Conservation (phyloP, 495 filamentous ascomycete species). For the Neurospora pannonica region DNA sequence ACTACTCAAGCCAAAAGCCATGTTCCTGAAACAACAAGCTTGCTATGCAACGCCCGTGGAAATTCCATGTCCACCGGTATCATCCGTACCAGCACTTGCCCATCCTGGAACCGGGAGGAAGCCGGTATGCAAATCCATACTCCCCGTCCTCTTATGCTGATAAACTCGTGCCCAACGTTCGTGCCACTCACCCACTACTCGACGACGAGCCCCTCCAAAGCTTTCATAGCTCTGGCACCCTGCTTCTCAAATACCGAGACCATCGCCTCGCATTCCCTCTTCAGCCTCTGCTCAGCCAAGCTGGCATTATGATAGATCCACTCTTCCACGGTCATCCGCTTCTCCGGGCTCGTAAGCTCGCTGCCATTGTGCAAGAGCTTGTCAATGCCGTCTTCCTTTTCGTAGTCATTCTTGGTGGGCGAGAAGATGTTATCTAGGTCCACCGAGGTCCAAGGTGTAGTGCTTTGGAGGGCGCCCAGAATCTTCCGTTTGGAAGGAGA, state of each 20-base stretch:
- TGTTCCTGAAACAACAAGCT: neutral
- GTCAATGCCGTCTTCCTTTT: slow-evolving; percentile 37
- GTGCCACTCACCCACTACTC: slow-evolving; percentile 15
- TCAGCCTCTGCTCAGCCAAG: slow-evolving; percentile 67
- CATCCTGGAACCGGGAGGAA: neutral
- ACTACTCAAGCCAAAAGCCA: neutral
- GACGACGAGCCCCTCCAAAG: slow-evolving; percentile 60
- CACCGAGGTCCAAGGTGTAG: slow-evolving; percentile 58
- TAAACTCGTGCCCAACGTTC: neutral
- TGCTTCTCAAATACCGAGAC: slow-evolving; percentile 74
- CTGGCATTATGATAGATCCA: slow-evolving; percentile 80
- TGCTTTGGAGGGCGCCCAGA: slow-evolving; percentile 48
- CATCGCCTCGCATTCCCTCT: slow-evolving; percentile 69
- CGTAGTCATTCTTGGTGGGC: slow-evolving; percentile 37
- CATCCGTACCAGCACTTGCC: neutral
- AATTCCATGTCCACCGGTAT: neutral
- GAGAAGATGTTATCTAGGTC: slow-evolving; percentile 60
- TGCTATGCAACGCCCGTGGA: neutral
- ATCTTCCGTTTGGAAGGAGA: slow-evolving; percentile 60
- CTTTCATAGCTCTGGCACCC: slow-evolving; percentile 64
- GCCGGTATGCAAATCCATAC: neutral
- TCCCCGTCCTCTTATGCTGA: neutral
- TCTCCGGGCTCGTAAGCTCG: slow-evolving; percentile 67
- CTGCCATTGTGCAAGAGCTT: slow-evolving; percentile 38
- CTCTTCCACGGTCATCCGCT: slow-evolving; percentile 83